Evolutionary conservation across 176 grass and related monocot species (phyloP), one percentile per base, ranked within the genome.

Genomic region (Dactylis glomerata): DNA sequence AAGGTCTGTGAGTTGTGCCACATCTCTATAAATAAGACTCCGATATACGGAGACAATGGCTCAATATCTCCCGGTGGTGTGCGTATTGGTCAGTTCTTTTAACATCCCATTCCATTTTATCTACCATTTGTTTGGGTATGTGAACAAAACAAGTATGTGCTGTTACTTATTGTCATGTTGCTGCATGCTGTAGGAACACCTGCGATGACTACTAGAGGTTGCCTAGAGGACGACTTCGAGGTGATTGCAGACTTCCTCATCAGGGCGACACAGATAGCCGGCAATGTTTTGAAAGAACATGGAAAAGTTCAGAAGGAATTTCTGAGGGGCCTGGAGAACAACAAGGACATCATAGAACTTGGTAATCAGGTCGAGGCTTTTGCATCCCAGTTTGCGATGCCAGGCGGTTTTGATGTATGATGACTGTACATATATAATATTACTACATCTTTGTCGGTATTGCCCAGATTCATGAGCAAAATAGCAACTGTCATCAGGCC

Each of bases 161-260:
- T 81, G 67, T 42, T 87, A 15, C 73, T 82, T 66, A 84, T n/a
- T 41, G 34, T 67, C 47, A 69, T 83, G 32, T 57, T 69, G 51
- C 55, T 88, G 34, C 79, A 94, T 78, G 36, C 46, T 88, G 55
- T 79, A 99, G 96, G 96, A 78, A 94, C 93, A 66, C 91, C 93
- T 32, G 96, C 96, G 31, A 99, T 99, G 96, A 99, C 96, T 51
- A 94, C 96, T 75, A 94, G 96, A 94, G 96, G 96, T 80, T 96
- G 96, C 82, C 88, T 96, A 61, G 96, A 99, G 84, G 90, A 85
- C 22, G 96, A 99, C 63, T 99, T 99, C 0, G 88, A 94, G 74
- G 64, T 45, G 40, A 92, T 99, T 1, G 96, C 91, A 34, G 86
- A 92, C 24, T 99, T 99, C 81, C 91, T 99, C 30, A 76, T 99